Conservation (phyloP, 106 monocot genomes). For the Amphibolis antarctica region DNA sequence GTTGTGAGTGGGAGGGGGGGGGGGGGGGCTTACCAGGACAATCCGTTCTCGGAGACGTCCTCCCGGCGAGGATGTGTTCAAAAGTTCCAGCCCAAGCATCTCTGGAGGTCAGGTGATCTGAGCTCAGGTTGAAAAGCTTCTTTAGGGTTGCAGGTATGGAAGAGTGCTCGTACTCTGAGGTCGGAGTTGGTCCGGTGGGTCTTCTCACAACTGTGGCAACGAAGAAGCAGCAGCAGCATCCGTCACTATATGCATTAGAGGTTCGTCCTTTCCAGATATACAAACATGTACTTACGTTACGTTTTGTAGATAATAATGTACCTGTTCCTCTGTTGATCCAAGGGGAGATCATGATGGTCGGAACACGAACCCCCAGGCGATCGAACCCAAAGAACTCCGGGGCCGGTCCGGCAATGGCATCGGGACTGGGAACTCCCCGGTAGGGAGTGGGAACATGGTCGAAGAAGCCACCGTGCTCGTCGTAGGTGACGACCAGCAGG, state of each 20-base stretch:
- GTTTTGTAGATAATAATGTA: too few species aligned
- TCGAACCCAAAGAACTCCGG: conserved; percentile 58
- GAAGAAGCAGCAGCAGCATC: too few species aligned
- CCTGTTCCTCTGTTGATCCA: conserved; percentile 84
- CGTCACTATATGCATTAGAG: too few species aligned
- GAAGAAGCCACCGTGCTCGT: conserved; percentile 83
- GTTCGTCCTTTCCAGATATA: too few species aligned
- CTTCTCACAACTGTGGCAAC: conserved; percentile 33
- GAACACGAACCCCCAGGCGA: conserved; percentile 62
- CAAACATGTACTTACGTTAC: too few species aligned
- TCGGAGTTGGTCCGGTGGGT: conserved; percentile 41
- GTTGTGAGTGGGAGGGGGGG: neutral
- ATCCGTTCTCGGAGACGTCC: conserved; percentile 47
- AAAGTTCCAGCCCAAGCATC: conserved; percentile 89
- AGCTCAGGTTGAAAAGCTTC: conserved; percentile 57
- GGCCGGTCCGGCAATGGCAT: conserved; percentile 32
- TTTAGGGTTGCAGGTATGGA: conserved; percentile 78
- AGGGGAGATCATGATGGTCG: conserved; percentile 73
- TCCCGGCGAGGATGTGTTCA: conserved; percentile 31
- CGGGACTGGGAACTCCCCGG: conserved; percentile 58
- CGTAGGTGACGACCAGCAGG: conserved; percentile 54
- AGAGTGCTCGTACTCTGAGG: conserved; percentile 72
- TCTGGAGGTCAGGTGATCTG: conserved; percentile 46
- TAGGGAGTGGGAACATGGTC: conserved; percentile 70
- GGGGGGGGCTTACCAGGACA: conserved; percentile 36